phyloP scores from a whole-genome alignment of 192 early-diverging fungal genomes.

The Globomyces pollinis-pini region DNA sequence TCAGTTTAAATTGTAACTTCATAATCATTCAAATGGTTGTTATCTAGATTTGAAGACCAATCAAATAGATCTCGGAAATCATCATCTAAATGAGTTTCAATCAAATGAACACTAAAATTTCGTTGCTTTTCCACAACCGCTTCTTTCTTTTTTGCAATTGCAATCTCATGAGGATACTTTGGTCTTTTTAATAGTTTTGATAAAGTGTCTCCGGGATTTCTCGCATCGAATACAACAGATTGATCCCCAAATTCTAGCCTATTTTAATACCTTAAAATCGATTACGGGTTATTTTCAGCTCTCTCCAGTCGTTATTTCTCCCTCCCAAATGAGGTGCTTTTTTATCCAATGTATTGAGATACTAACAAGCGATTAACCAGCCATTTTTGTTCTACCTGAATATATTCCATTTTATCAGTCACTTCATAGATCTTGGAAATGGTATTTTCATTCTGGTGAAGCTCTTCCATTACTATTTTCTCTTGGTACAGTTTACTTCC shows the following conservation, averaged over 20 bases:
- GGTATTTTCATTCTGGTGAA: slow-evolving; percentile 5
- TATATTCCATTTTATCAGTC: slow-evolving; percentile 42
- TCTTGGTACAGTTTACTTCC: slow-evolving; percentile 31
- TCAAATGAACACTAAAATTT: not conserved
- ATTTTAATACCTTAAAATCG: not conserved
- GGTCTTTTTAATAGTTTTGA: too few species aligned
- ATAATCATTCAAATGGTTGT: slow-evolving; percentile 31
- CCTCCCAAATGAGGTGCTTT: slow-evolving; percentile 36
- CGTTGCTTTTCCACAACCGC: not conserved
- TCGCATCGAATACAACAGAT: not conserved
- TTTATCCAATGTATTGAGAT: slow-evolving; percentile 37
- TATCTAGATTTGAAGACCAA: slow-evolving; percentile 32
- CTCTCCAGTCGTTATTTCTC: slow-evolving; percentile 44
- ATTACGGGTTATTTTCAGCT: slow-evolving; percentile 34
- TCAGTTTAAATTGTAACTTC: slow-evolving; percentile 16
- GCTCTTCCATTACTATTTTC: slow-evolving; percentile 23
- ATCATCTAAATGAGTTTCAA: slow-evolving; percentile 17
- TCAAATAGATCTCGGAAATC: slow-evolving; percentile 37
- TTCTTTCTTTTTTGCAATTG: not conserved
- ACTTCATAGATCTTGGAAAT: slow-evolving; percentile 34
- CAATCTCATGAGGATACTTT: not conserved
- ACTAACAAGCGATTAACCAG: slow-evolving; percentile 16
- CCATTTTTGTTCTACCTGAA: slow-evolving; percentile 35
- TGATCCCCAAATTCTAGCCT: not conserved
- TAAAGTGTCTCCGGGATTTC: too few species aligned